A percentile compares a stretch with the other conserved stretches of the same genome.
Evolutionary conservation across 108 stramenopile species (phyloP).

Genomic region (Mayamaea pseudoterrestris): DNA sequence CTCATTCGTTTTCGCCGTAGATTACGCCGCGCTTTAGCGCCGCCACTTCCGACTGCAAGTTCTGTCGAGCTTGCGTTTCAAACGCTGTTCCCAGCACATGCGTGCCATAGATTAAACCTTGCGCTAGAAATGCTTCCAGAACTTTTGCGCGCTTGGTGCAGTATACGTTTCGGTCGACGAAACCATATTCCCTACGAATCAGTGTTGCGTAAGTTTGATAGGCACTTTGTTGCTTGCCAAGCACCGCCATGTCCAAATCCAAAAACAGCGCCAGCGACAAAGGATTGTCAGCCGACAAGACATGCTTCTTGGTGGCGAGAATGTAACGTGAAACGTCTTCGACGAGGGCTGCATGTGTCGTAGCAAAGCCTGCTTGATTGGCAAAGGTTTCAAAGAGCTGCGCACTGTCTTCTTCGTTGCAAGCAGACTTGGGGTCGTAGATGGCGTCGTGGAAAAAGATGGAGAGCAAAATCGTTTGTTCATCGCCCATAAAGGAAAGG

Average conservation of each 20-base stretch:
- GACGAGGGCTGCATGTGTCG: conserved; percentile 5
- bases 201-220: conserved; percentile 53
- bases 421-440: conserved; percentile 56
- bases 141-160: conserved; percentile 62
- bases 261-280: conserved; percentile 31
- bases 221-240: conserved; percentile 34
- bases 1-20: conserved; percentile 2
- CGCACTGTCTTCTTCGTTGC: conserved; percentile 70
- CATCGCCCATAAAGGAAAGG: neutral
- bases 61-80: conserved; percentile 39
- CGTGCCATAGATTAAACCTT: conserved; percentile 26
- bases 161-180: conserved; percentile 47
- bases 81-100: conserved; percentile 28
- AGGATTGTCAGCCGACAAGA: neutral
- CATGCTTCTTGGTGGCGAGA: conserved; percentile 30
- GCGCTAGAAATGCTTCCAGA: conserved; percentile 34
- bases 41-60: conserved; percentile 49
- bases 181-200: conserved; percentile 63
- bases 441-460: conserved; percentile 82
- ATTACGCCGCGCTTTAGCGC: conserved; percentile 37
- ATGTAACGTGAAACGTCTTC: conserved; percentile 12
- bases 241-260: conserved; percentile 75
- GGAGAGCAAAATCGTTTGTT: conserved; percentile 25
- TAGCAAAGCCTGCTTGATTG: conserved; percentile 4
- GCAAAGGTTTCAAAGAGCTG: conserved; percentile 51